Conservation (phyloP, 495 filamentous ascomycete species). For the Geoglossum glabrum region DNA sequence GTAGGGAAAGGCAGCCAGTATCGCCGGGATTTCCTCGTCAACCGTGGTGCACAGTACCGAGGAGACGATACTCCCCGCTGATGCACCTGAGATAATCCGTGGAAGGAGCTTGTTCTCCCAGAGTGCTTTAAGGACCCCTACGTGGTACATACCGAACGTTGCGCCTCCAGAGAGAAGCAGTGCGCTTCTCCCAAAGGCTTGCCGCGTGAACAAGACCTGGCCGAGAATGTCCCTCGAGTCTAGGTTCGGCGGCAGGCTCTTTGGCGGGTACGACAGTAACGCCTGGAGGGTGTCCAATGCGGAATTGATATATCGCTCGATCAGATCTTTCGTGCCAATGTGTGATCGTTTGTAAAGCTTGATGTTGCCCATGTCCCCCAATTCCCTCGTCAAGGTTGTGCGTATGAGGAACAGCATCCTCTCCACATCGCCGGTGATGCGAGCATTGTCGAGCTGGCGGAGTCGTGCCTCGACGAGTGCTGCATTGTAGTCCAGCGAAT, state of each 20-base stretch:
- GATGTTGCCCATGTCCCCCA: constrained; percentile 72
- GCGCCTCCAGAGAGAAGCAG: constrained; percentile 76
- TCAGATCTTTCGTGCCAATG: constrained; percentile 67
- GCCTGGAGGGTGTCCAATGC: constrained; percentile 49
- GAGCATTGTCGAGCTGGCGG: constrained; percentile 53
- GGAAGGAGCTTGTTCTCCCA: constrained; percentile 59
- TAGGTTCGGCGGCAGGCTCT: constrained; percentile 34
- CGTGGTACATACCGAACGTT: constrained; percentile 90
- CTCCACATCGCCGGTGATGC: constrained; percentile 49
- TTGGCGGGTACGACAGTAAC: constrained; percentile 24
- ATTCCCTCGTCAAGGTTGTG: constrained; percentile 56
- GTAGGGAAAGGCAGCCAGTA: constrained; percentile 54
- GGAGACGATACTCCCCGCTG: constrained; percentile 84
- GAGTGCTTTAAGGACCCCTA: constrained; percentile 79
- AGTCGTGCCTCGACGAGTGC: constrained; percentile 46
- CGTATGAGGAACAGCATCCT: constrained; percentile 65
- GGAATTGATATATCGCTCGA: constrained; percentile 71
- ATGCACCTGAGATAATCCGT: constrained; percentile 82
- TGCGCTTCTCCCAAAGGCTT: constrained; percentile 77
- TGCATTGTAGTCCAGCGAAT: constrained; percentile 48
- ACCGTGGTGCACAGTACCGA: constrained; percentile 67
- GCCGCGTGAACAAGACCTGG: constrained; percentile 52
- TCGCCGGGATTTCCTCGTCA: constrained; percentile 61
- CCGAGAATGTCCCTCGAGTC: constrained; percentile 51
- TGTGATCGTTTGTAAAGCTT: constrained; percentile 70